Evolutionary conservation across 768 basidiomycete genomes (phyloP).

Genomic region (Paxillus ammoniavirescens): DNA sequence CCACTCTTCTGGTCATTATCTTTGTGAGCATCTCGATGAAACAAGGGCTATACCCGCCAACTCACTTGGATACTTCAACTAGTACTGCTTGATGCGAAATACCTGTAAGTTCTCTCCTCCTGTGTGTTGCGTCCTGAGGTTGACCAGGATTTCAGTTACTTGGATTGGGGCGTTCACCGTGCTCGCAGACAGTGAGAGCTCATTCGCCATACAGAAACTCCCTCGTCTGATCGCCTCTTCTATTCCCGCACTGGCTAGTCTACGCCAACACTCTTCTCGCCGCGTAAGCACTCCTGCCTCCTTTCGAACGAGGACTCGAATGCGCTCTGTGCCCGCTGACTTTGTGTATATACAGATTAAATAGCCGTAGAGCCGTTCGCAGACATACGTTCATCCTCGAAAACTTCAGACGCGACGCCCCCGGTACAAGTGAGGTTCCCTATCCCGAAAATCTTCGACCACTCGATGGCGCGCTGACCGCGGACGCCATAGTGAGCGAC

Average conservation of each 20-base stretch:
- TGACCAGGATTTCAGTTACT: background rate
- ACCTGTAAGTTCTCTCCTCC: background rate
- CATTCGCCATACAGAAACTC: background rate
- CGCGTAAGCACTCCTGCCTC: background rate
- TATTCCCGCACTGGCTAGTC: background rate
- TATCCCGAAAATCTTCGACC: background rate
- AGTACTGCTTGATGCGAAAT: background rate
- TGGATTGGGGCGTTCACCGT: slow-evolving; percentile 2
- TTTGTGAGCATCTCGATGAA: background rate
- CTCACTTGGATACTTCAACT: background rate
- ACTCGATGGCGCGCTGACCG: background rate
- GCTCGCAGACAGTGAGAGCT: slow-evolving; percentile 2
- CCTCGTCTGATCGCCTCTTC: background rate
- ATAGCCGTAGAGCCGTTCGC: background rate
- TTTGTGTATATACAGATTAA: background rate
- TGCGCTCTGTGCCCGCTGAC: background rate
- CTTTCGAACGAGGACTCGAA: background rate
- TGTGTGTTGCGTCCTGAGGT: no score
- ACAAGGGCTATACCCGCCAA: background rate
- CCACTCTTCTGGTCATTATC: background rate
- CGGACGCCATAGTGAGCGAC: background rate
- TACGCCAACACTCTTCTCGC: background rate
- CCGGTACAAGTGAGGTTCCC: background rate
- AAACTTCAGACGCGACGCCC: background rate
- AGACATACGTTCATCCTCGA: background rate